phyloP scores from a whole-genome alignment of 345 rosid species.

The Limnanthes douglasii region DNA sequence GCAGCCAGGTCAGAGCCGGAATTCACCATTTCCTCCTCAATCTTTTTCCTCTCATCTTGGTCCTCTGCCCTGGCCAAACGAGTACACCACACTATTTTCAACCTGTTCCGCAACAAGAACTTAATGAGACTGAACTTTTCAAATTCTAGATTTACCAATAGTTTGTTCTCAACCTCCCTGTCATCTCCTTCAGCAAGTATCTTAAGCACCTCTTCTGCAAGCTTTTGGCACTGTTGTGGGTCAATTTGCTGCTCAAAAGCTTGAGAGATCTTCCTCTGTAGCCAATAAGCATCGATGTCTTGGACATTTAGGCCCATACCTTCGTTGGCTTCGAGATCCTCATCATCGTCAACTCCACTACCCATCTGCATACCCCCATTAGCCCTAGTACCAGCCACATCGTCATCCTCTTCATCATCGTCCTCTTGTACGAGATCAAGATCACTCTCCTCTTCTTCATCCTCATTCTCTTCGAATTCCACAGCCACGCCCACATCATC shows the following conservation, averaged over 20 bases:
- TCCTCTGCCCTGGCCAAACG: constrained; percentile 92
- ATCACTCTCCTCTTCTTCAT: constrained; percentile 84
- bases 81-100: constrained; percentile 90
- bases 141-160: constrained; percentile 41
- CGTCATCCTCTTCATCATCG: constrained; percentile 77
- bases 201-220: constrained; percentile 88
- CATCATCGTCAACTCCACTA: constrained; percentile 63
- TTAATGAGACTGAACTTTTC: constrained; percentile 74
- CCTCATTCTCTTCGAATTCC: constrained; percentile 82
- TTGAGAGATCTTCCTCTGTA: constrained; percentile 85
- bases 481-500: constrained; percentile 84
- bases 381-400: constrained; percentile 31
- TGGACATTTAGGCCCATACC: constrained; percentile 66
- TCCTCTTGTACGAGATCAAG: constrained; percentile 80
- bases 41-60: constrained; percentile 60
- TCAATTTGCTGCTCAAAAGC: constrained; percentile 83
- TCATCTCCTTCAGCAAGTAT: constrained; percentile 78
- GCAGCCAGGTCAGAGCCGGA: constrained; percentile 59
- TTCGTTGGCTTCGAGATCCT: constrained; percentile 43
- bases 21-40: constrained; percentile 71
- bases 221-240: constrained; percentile 74
- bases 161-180: constrained; percentile 63
- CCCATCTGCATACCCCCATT: constrained; percentile 82
- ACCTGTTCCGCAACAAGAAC: constrained; percentile 46
- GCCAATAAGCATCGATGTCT: constrained; percentile 97